Percentiles rank a stretch among this genome's conserved stretches.
These are phyloP conservation scores for Rubus parviflorus DNA, from an alignment of 306 rosid genomes.

Conservation along the genomic window DNA sequence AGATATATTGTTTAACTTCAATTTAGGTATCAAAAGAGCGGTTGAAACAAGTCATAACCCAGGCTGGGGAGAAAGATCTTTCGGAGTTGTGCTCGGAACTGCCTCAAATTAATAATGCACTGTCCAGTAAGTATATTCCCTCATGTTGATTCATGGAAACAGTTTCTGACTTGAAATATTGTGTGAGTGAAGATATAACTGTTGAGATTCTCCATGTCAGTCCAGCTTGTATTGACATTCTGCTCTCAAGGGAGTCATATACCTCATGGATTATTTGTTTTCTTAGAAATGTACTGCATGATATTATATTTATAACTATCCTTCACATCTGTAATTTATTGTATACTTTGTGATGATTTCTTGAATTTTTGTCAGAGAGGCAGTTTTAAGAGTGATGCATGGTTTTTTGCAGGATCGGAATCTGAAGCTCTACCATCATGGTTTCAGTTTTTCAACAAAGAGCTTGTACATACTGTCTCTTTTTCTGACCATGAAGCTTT, in stretches of 20 bases:
- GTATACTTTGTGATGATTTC: not conserved
- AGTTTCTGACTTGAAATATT: not conserved
- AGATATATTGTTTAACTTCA: constrained; percentile 23
- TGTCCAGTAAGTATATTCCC: constrained; percentile 49
- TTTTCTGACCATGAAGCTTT: constrained; percentile 99
- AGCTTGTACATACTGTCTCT: constrained; percentile 67
- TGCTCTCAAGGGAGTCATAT: constrained; percentile 22
- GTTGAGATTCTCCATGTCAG: not conserved
- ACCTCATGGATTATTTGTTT: not conserved
- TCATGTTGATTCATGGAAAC: not conserved
- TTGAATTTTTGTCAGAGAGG: not conserved
- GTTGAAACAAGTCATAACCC: constrained; percentile 69
- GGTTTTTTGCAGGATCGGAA: constrained; percentile 59
- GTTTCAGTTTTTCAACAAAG: constrained; percentile 87
- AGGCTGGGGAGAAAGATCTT: constrained; percentile 67
- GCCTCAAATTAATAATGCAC: constrained; percentile 38
- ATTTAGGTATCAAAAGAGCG: constrained; percentile 75
- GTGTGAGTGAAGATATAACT: not conserved
- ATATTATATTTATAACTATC: not conserved
- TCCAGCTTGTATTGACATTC: constrained; percentile 3
- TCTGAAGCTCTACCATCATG: constrained; percentile 65
- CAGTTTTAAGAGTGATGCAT: constrained; percentile 11
- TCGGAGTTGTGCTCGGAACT: constrained; percentile 50
- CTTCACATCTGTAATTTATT: not conserved
- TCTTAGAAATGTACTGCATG: not conserved